Evolutionary conservation across 2,329 filamentous ascomycete species (phyloP).

Genomic region (Parascedosporium putredinis): DNA sequence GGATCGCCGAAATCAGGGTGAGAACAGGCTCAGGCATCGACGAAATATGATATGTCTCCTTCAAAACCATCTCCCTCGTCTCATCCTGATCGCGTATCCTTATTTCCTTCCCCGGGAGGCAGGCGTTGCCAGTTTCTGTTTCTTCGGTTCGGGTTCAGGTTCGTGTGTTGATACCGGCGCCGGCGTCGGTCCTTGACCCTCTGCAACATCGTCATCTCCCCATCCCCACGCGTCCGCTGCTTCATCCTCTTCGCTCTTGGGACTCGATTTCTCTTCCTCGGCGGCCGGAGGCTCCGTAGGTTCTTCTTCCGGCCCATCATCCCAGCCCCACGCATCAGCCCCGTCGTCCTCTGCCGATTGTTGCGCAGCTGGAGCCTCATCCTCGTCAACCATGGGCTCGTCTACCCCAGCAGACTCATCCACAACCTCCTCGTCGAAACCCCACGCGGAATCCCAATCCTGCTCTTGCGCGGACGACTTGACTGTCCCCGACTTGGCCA

Average conservation of each 20-base stretch:
- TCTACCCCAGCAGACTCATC: conserved; percentile 16
- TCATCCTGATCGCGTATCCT: conserved; percentile 16
- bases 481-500: conserved; percentile 43
- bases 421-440: conserved; percentile 43
- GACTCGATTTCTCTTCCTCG: conserved; percentile 10
- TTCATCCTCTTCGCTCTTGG: conserved; percentile 30
- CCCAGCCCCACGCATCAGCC: conserved; percentile 77
- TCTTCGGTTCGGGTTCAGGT: conserved; percentile 12
- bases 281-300: conserved; percentile 15
- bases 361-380: conserved; percentile 8
- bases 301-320: conserved; percentile 47
- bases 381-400: conserved; percentile 13
- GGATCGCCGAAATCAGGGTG: conserved; percentile 48
- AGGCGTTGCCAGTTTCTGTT: conserved; percentile 7
- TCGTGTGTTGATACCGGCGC: too few relatives aligned
- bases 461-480: conserved; percentile 33
- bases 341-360: conserved; percentile 27
- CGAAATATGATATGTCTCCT: conserved; percentile 80
- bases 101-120: conserved; percentile 11
- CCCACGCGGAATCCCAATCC: conserved; percentile 77
- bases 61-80: conserved; percentile 62
- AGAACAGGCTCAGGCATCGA: conserved; percentile 74
- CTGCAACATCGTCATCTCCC: conserved; percentile 55
- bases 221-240: conserved; percentile 69
- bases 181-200: conserved; percentile 12